A percentile compares a stretch with the other conserved stretches of the same genome.
These are phyloP conservation scores for Plasmodium sp. DNA, from an alignment of 169 alveolate genomes.

Conservation along the genomic window DNA sequence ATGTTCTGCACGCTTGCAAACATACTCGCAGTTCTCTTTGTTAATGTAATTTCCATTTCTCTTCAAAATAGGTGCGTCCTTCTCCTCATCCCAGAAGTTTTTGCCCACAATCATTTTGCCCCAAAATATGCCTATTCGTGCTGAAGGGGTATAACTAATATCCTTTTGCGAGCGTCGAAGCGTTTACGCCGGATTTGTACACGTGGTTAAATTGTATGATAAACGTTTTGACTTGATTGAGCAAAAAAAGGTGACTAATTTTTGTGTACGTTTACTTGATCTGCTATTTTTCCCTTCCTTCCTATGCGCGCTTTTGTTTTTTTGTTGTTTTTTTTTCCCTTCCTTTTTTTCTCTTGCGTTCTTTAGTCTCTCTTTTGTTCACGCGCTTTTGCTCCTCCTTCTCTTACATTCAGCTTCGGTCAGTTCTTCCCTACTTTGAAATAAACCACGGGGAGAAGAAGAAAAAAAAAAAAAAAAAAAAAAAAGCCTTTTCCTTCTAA, in stretches of 20 bases:
- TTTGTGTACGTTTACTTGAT: not conserved
- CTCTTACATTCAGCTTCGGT: not conserved
- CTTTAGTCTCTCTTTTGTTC: not conserved
- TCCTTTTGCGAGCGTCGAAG: not conserved
- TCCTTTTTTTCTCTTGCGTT: not conserved
- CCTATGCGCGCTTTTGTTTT: not conserved
- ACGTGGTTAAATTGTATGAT: not conserved
- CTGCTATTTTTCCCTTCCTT: not conserved
- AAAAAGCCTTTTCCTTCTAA: not conserved
- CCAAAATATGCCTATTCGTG: not conserved
- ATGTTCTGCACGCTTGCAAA: conserved; percentile 72
- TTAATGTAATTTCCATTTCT: conserved; percentile 64
- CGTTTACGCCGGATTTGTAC: not conserved
- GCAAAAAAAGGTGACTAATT: not conserved
- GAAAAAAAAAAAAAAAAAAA: not conserved
- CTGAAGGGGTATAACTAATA: not conserved
- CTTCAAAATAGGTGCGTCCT: conserved; percentile 72
- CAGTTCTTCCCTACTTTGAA: not conserved
- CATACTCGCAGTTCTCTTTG: conserved; percentile 34
- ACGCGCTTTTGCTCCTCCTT: not conserved
- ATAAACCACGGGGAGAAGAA: not conserved
- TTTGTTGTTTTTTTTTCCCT: not conserved
- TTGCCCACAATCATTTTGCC: conserved; percentile 59
- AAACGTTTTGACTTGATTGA: not conserved
- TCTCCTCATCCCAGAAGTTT: conserved; percentile 75